Conservation (phyloP, 225 moss, liverwort and hornwort genomes). For the Rhytidiadelphus loreus region DNA sequence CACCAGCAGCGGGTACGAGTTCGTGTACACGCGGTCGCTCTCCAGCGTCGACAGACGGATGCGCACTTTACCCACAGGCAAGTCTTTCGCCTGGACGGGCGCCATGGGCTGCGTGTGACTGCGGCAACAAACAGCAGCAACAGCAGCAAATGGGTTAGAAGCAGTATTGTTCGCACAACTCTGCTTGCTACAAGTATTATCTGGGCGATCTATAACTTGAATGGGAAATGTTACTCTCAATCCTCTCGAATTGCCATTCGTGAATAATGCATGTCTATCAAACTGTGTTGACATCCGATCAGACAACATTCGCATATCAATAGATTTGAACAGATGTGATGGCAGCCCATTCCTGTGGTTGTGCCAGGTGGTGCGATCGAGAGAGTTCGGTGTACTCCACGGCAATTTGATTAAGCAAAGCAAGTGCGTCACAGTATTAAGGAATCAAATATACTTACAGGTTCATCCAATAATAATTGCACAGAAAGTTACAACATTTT, state of each 20-base stretch:
- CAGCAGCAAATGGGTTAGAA: background rate
- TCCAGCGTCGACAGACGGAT: conserved; percentile 84
- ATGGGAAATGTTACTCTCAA: background rate
- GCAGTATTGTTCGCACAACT: background rate
- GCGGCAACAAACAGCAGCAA: background rate
- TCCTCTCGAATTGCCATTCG: background rate
- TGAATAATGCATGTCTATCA: too few relatives aligned
- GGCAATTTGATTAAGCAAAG: too few relatives aligned
- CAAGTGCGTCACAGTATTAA: too few relatives aligned
- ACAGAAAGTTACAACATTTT: background rate
- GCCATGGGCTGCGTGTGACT: conserved; percentile 67
- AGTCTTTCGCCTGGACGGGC: conserved; percentile 51
- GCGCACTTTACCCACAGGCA: conserved; percentile 75
- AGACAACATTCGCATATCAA: too few relatives aligned
- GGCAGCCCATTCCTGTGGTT: background rate
- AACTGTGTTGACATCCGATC: too few relatives aligned
- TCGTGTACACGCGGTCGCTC: conserved; percentile 88
- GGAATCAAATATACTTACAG: too few relatives aligned
- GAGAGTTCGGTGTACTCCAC: too few relatives aligned
- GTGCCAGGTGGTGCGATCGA: background rate
- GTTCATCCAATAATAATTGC: background rate
- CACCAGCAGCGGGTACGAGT: conserved; percentile 75
- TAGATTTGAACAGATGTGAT: background rate
- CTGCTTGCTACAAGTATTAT: background rate
- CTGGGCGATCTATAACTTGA: background rate